Evolutionary conservation across 2,329 filamentous ascomycete species (phyloP), one percentile per base, ranked within the genome.

Genomic region (Hymenotorrendiella dingleyae): DNA sequence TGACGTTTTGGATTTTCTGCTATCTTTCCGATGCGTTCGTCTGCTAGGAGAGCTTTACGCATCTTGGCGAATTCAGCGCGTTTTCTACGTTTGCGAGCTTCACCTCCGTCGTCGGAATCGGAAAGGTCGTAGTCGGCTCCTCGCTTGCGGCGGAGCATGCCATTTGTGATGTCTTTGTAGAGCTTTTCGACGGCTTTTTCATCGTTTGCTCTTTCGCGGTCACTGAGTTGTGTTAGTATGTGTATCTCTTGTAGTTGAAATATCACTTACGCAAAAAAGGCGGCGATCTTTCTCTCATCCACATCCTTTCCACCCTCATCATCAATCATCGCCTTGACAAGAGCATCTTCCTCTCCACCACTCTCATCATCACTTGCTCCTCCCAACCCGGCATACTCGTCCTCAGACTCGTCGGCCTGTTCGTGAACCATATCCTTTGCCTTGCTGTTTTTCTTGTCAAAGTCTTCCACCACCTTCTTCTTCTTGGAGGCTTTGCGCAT

Each of bases 361-460:
- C 80, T 82, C 51, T 91, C 87, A 53, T 97, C 91, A 47, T 91
- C 90, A 63, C 90, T 91, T 9, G 72, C 84, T 49, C 93, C 93
- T 53, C 93, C 93, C 8, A 98, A 72, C 4, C 93, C 93, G 28
- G 90, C 91, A 62, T 97, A 98, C 64, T 98, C 93, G 61, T 98
- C 93, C 61, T 98, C 94, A 0, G 93, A 98, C 66, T 98, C 93
- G 56, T 95, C 87, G 47, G 93, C 91, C 61, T 94, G 89, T 53
- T 96, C 93, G 52, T 97, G 79, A 27, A 98, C 74, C 75, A 95
- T 86, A 19, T 84, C 82, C 57, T 82, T 89, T 0, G 90, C 91
- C 60, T 86, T 82, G 67, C 87, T 94, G 62, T 84, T 90, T 64
- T 88, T 90, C 64, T 84, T 86, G 66, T 95, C 77, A 55, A 89